Base-by-base conservation (phyloP, 768 basidiomycete species). In the Pulveroboletus sp. region DNA sequence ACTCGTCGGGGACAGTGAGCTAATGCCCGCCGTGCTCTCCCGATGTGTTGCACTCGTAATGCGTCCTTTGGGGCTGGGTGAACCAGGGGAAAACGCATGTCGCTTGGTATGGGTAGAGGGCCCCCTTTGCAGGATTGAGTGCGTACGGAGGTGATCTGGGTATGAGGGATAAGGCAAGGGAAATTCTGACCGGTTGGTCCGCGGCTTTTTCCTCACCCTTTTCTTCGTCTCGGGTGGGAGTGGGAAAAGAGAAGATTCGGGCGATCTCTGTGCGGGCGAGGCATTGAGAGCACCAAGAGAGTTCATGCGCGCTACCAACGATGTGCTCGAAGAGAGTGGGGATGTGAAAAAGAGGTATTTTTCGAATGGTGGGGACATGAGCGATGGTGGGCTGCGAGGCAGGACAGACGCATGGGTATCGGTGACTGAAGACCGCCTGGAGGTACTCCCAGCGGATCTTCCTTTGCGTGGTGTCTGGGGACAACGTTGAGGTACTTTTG, bases 281-380 rank as follows among this genome's bases (percentile, higher is more conserved):
- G 51, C 33, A 46, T 23, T 23, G 13, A 37, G 24, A 21, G 31
- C 5, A 6, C 38, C 38, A 32, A 43, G 5, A 12, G 29, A 10
- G 31, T 46, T 21, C 53, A 25, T 36, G 19, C 37, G 40, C 9
- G 49, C 19, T 12, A 47, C 39, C 9, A 68, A 49, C 14, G 66
- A 62, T 6, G 24, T 20, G 5, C 50, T 54, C 23, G 55, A 54
- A 13, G 58, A 56, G 24, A 46, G 13, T 1, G 61, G 25, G 4
- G 45, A 61, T 1, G 75, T 74, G 54, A 86, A 85, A 56, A 78
- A 81, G 24, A 86, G 70, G 23, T 73, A 70, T 23, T 71, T 75
- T 47, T 82, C 76, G 47, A 86, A 69, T 1, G 78, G 74, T 1
- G 80, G 78, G 11, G 78, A 84, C 63, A 70, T 79, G 31, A 86